Evolutionary conservation across 75 land plant genomes (phyloP).

Genomic region (Isoetes taiwanensis): DNA sequence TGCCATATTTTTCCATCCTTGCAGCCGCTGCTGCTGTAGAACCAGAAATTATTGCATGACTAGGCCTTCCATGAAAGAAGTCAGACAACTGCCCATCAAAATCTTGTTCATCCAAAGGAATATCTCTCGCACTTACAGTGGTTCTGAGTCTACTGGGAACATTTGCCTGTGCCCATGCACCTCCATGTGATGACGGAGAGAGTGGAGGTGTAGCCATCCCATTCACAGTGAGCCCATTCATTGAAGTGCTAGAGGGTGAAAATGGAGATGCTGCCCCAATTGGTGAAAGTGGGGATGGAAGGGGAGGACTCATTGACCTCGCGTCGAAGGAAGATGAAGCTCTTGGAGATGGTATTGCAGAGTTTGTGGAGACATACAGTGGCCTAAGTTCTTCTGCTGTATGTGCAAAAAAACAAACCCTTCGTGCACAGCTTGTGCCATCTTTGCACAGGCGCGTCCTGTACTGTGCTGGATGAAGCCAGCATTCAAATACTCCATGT

Average conservation of each 20-base stretch:
- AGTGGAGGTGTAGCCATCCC: constrained; percentile 54
- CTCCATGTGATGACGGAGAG: constrained; percentile 44
- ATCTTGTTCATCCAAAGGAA: constrained; percentile 40
- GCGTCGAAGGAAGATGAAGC: constrained; percentile 33
- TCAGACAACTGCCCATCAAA: constrained; percentile 32
- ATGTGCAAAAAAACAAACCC: constrained; percentile 82
- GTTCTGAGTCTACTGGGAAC: constrained; percentile 64
- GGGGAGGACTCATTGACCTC: constrained; percentile 35
- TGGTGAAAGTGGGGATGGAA: constrained; percentile 36
- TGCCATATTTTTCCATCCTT: constrained; percentile 17
- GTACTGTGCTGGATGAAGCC: constrained; percentile 86
- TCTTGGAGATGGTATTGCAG: constrained; percentile 61
- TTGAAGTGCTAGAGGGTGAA: constrained; percentile 15
- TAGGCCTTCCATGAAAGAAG: not conserved
- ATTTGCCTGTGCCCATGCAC: constrained; percentile 40
- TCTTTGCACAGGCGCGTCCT: constrained; percentile 74
- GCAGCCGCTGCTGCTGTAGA: constrained; percentile 21
- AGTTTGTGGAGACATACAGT: constrained; percentile 50
- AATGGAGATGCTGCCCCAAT: constrained; percentile 32
- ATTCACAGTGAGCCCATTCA: constrained; percentile 18
- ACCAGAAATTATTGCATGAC: constrained; percentile 22
- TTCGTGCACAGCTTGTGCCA: constrained; percentile 45
- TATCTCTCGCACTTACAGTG: constrained; percentile 59
- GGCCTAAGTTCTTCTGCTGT: constrained; percentile 58
- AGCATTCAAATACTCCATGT: constrained; percentile 82